Base-by-base conservation (phyloP, 2,329 filamentous ascomycete genomes). In the Aspergillus sp. region DNA sequence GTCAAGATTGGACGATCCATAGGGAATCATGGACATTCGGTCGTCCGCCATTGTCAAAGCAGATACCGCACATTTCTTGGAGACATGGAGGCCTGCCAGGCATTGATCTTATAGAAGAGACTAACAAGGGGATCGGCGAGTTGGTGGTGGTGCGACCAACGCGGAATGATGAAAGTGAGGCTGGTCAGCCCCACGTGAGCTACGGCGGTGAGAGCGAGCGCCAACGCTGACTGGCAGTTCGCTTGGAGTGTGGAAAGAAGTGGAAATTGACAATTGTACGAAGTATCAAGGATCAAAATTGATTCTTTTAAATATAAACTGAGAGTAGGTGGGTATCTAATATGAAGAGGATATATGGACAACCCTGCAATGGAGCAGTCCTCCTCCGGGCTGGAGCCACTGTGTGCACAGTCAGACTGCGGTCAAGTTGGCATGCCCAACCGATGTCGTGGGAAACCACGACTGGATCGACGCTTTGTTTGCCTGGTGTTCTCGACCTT, bases 21-120 rank as follows among this genome's bases (percentile, higher is more conserved):
- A 78, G 11, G 77, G 77, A 49, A 79, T 64, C 64, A 79, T 77
- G 59, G 76, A 78, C 77, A 79, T 77, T 59, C 72, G 69, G 62
- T 72, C 65, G 63, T 74, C 70, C 58, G 73, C 71, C 73, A 76
- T 76, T 62, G 58, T 71, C 45, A 51, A 58, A 55, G 52, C 55
- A 54, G 58, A n/a, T 51, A 50, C 39, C 36, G 59, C 49, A 58
- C 60, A 63, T 66, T 50, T 60, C 55, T 61, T 54, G 50, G 57
- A 52, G 54, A 59, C 52, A 22, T 42, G 45, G 16, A 57, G 31
- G 57, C 36, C 36, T 52, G 50, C 50, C 60, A 52, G 56, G 45
- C 55, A 22, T 9, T 11, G 16, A 31, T 22, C n/a, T 46, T 36
- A 45, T 49, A 49, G n/a, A 52, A 20, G 36, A 55, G 3, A 7